Conservation (phyloP, 1,284 basidiomycete genomes). For the Flammula alnicola region DNA sequence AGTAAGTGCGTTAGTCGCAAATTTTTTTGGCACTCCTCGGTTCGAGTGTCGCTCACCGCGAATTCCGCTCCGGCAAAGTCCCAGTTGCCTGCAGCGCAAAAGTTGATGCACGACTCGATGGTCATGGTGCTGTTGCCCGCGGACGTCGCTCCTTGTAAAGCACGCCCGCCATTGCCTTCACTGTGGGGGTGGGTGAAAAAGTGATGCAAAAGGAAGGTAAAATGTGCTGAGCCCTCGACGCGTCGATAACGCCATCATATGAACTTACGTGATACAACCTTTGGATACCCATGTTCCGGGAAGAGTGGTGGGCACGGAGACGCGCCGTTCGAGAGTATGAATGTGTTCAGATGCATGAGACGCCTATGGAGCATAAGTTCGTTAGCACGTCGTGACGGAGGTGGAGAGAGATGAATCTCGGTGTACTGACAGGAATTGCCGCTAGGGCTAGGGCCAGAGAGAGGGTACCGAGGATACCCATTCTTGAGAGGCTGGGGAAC, state of each 20-base stretch:
- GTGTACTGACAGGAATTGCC: constrained; percentile 39
- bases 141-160: constrained; percentile 51
- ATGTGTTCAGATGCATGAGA: constrained; percentile 31
- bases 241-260: neutral
- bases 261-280: constrained; percentile 67
- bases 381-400: neutral
- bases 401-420: neutral
- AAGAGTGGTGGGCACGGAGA: constrained; percentile 44
- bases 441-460: constrained; percentile 37
- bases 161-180: constrained; percentile 51
- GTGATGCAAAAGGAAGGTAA: constrained; percentile 3
- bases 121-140: constrained; percentile 60
- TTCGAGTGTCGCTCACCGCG: constrained; percentile 42
- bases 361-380: constrained; percentile 22
- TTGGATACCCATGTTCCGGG: constrained; percentile 60
- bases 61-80: constrained; percentile 68
- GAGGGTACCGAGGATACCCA: constrained; percentile 27
- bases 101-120: constrained; percentile 63
- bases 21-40: too few species aligned
- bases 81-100: constrained; percentile 54
- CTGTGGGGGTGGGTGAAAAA: constrained; percentile 33
- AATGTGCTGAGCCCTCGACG: neutral
- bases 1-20: constrained; percentile 1
- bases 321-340: constrained; percentile 31
- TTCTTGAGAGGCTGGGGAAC: constrained; percentile 30